Evolutionary conservation across 345 rosid genomes (phyloP).

Genomic region (Boechera divaricarpa): DNA sequence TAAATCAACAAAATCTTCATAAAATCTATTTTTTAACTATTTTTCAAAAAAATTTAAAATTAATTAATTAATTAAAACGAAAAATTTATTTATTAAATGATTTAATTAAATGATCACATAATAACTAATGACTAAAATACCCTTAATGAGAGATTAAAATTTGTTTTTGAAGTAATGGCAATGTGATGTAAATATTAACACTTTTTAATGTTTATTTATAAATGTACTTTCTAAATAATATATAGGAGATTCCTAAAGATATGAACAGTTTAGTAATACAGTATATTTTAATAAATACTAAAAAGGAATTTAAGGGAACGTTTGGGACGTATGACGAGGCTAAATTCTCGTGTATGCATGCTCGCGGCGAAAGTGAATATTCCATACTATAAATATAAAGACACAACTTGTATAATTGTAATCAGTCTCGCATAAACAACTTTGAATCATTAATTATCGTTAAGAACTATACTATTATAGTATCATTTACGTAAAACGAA

Average conservation of each 20-base stretch:
- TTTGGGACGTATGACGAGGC: constrained; percentile 67
- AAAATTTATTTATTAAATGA: too few species aligned
- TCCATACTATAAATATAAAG: constrained; percentile 23
- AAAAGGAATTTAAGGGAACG: constrained; percentile 50
- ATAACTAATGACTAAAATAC: too few species aligned
- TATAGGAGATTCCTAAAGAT: not conserved
- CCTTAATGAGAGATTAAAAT: too few species aligned
- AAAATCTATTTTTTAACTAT: too few species aligned
- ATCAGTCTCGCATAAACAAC: constrained; percentile 48
- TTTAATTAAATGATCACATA: too few species aligned
- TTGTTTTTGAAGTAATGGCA: too few species aligned
- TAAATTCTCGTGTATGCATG: constrained; percentile 21
- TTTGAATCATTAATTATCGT: constrained; percentile 37
- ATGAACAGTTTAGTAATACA: constrained; percentile 19
- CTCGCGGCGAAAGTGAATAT: constrained; percentile 77
- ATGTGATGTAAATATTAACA: too few species aligned
- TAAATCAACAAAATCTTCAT: too few species aligned
- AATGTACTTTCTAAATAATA: too few species aligned
- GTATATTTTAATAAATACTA: constrained; percentile 19
- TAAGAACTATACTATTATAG: constrained; percentile 34
- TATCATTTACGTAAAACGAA: constrained; percentile 29
- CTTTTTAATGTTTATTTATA: too few species aligned
- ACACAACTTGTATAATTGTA: constrained; percentile 46
- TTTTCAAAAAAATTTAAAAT: too few species aligned
- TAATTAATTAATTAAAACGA: too few species aligned